Percentiles rank a stretch among this genome's conserved stretches.
phyloP scores from a whole-genome alignment of 2,329 filamentous ascomycete genomes.

The Hypoxylon sp. region DNA sequence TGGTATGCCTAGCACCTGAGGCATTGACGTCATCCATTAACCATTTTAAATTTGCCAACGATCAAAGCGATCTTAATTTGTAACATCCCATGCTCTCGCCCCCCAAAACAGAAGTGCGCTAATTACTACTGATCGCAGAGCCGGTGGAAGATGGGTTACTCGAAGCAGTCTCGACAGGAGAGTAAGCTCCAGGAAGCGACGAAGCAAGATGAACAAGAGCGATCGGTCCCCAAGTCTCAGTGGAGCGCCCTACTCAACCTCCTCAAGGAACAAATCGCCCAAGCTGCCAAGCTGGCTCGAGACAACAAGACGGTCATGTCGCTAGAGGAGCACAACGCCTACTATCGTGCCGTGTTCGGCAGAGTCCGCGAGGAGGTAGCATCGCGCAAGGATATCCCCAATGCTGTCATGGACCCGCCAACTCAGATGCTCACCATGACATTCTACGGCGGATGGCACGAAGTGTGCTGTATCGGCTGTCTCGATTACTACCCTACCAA shows the following conservation, averaged over 20 bases:
- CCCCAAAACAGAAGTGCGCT: too few species aligned
- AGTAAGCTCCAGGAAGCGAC: neutral
- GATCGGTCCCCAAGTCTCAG: neutral
- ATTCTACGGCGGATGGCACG: constrained; percentile 13
- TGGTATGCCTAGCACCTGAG: too few species aligned
- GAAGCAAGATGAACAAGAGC: neutral
- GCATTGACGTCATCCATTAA: too few species aligned
- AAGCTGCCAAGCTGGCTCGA: neutral
- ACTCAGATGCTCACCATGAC: constrained; percentile 5
- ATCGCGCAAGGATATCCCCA: constrained; percentile 19
- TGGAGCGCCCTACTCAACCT: constrained; percentile 12
- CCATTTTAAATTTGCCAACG: too few species aligned
- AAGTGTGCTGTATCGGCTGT: constrained; percentile 6
- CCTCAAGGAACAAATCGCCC: neutral
- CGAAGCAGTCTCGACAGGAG: neutral
- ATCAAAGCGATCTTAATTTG: too few species aligned
- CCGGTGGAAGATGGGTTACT: neutral
- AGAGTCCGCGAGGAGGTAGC: constrained; percentile 6
- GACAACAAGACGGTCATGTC: constrained; percentile 2
- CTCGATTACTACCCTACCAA: constrained; percentile 2
- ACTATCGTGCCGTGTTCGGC: constrained; percentile 7
- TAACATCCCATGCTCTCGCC: too few species aligned
- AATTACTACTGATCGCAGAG: too few species aligned
- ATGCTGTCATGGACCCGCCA: constrained; percentile 17
- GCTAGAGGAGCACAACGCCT: constrained; percentile 9